Evolutionary conservation across 257 asterid genomes (phyloP).

Genomic region (Solanum dulcamara): DNA sequence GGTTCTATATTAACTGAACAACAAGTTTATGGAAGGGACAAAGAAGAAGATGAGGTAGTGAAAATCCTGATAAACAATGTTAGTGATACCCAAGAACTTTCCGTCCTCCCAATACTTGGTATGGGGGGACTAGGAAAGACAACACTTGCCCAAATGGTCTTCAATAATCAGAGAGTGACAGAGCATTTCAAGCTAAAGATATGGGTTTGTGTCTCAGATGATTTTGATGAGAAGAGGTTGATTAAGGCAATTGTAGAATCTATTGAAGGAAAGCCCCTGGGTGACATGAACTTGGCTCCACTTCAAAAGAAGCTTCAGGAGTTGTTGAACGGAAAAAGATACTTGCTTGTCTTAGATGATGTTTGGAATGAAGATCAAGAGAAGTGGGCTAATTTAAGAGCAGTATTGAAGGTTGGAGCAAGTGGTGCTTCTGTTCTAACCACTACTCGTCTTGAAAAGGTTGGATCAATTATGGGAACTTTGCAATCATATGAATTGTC

Average conservation of each 20-base stretch:
- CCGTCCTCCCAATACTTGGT: no score
- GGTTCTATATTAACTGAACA: no score
- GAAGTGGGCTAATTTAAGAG: background rate
- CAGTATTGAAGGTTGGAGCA: no score
- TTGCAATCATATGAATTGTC: background rate
- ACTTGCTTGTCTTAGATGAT: background rate
- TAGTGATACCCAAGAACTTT: no score
- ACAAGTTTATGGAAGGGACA: no score
- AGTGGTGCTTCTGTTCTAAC: no score
- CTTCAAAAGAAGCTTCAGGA: background rate
- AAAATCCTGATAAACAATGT: no score
- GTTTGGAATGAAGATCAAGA: background rate
- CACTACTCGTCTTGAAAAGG: constrained; percentile 8
- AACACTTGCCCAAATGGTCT: background rate
- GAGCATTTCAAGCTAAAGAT: background rate
- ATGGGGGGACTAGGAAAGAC: background rate
- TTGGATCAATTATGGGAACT: constrained; percentile 13
- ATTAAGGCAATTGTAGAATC: background rate
- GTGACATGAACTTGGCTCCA: background rate
- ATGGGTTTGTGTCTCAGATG: background rate
- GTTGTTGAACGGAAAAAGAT: background rate
- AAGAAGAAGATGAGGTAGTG: no score
- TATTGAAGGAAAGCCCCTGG: background rate
- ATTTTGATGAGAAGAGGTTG: background rate
- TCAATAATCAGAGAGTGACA: background rate